Base-by-base conservation (phyloP, 169 alveolate species). In the Plasmodium inui region DNA sequence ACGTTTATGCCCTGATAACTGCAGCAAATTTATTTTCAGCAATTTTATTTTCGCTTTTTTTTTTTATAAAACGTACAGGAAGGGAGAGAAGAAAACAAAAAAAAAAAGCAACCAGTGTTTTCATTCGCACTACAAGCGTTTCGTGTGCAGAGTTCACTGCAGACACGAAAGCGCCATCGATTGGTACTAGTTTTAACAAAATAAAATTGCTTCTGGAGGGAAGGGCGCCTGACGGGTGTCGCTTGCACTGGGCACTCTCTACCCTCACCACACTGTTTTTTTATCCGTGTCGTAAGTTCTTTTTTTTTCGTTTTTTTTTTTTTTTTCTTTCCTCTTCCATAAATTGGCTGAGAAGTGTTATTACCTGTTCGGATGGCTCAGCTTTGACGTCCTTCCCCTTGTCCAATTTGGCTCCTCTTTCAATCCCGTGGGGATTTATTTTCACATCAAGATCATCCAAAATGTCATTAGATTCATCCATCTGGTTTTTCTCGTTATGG, bases 281-380 rank as follows among this genome's bases (percentile, higher is more conserved):
- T 57, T n/a, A 57, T 57, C 37, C 22, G 14, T 8, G 32, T 61
- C 3, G 74, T 61, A 6, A 14, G n/a, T n/a, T n/a, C n/a, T n/a
- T n/a, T n/a, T n/a, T n/a, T n/a, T n/a, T n/a, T n/a, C n/a, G n/a
- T n/a, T n/a, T n/a, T n/a, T 0, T 61, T 32, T 41, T 83, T 61
- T 46, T 61, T 37, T 61, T 82, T 28, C 30, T 12, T 82, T 82
- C 44, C 41, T 61, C 28, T 39, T 39, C 55, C 50, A 67, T 22
- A 19, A 39, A 30, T 7, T 4, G 32, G 30, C 8, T 3, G 26
- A 81, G 67, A 55, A 50, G 7, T 80, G 46, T 83, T 83, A 14
- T 88, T 88, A 88, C 93, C 55, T 88, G 82, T 83, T 92, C 94
- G 80, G 74, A 83, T 41, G 32, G 37, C 74, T 81, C 74, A 0